Evolutionary conservation across 1,139 yeast species (phyloP), one percentile per base, ranked within the genome.

Genomic region (Zygosaccharomyces sapae): DNA sequence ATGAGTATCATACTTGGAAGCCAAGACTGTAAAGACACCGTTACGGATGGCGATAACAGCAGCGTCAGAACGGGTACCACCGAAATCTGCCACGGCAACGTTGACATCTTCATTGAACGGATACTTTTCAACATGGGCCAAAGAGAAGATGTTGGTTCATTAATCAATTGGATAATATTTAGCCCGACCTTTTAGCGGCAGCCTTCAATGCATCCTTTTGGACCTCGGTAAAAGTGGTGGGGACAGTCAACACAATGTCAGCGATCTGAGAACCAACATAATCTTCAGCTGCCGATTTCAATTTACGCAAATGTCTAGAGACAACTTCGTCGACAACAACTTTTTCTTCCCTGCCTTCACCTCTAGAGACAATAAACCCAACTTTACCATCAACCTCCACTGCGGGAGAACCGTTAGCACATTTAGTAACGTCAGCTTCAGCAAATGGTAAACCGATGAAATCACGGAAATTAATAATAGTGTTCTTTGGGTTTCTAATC

Each of bases 61-160:
- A 54, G 92, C 97, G 67, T 92, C 98, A 36, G 96, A 84, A 72
- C 98, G 82, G 60, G 89, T 78, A 66, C 97, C 97, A 68, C 98
- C 99, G 63, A 92, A 86, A 70, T 92, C 98, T 44, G 95, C 95
- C 58, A 94, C 96, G 46, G 87, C 94, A 61, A 84, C 88, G 51
- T 87, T 73, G 71, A 83, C 86, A 70, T 92, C 97, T 58, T 81
- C 72, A 47, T 69, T 66, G 57, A 81, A 72, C 57, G 75, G 73
- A 60, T 77, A 80, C 48, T 79, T 83, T 50, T 76, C 75, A 20
- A 68, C 56, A 49, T 63, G 74, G 6, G 97, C 90, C 58, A 92
- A 55, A 92, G 74, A 44, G 97, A 96, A 54, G 97, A 87, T 52
- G 90, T 77, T 57, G 97, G 97, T 72, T 92, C 99, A 68, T 85